Conservation (phyloP, 306 rosid genomes). For the Oemleria cerasiformis region DNA sequence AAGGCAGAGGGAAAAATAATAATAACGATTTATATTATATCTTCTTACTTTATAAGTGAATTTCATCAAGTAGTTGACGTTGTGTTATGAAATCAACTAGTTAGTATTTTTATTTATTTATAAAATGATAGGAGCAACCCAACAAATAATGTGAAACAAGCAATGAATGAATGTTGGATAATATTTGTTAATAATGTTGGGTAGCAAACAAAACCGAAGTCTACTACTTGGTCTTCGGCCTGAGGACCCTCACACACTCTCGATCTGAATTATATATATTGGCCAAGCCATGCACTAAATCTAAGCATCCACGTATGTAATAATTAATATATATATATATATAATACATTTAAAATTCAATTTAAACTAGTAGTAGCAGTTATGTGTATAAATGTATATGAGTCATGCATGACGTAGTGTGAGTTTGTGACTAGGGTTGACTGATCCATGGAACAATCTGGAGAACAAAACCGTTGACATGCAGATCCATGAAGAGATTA, state of each 20-base stretch:
- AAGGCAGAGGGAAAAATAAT: neutral
- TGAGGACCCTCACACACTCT: neutral
- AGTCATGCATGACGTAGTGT: too few relatives aligned
- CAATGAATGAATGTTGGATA: neutral
- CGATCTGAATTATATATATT: neutral
- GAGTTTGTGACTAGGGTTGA: too few relatives aligned
- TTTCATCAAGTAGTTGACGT: neutral
- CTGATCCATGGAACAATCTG: neutral
- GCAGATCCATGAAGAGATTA: neutral
- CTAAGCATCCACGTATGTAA: too few relatives aligned
- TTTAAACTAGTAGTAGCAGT: too few relatives aligned
- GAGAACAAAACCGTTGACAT: neutral
- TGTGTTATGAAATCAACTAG: neutral
- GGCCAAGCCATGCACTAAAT: neutral
- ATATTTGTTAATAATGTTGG: neutral
- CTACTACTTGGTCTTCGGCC: neutral
- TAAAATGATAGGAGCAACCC: too few relatives aligned
- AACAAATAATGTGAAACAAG: neutral
- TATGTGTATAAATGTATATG: too few relatives aligned
- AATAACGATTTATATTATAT: too few relatives aligned
- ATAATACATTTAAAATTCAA: too few relatives aligned
- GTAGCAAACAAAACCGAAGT: slow-evolving; percentile 3
- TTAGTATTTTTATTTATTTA: too few relatives aligned
- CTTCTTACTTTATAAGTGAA: too few relatives aligned
- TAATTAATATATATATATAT: too few relatives aligned